Percentiles rank a stretch among this genome's conserved stretches.
phyloP scores from a whole-genome alignment of 2,329 filamentous ascomycete genomes.

The Colletotrichum camelliae region DNA sequence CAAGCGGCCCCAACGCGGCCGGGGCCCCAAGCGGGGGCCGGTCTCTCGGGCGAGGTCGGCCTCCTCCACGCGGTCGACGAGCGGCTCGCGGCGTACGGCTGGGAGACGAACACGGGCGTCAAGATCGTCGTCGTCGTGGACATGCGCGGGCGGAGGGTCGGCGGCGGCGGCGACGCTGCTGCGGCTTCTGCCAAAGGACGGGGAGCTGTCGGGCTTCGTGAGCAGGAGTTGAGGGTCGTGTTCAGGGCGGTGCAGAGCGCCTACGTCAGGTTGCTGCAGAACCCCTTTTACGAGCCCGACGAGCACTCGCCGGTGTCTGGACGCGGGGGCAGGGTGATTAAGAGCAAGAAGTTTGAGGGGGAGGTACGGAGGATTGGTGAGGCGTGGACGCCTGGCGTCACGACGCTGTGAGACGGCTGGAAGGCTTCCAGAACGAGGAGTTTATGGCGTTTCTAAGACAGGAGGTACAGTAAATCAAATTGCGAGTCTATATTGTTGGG shows the following conservation, averaged over 20 bases:
- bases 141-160: conserved; percentile 74
- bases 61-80: conserved; percentile 94
- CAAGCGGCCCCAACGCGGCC: conserved; percentile 54
- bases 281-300: conserved; percentile 93
- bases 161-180: conserved; percentile 23
- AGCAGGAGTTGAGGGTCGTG: conserved; percentile 87
- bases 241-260: conserved; percentile 93
- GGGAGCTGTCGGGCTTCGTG: conserved; percentile 71
- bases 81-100: conserved; percentile 90
- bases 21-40: conserved; percentile 28
- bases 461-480: background rate
- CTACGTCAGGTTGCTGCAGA: conserved; percentile 87
- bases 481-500: background rate
- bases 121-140: conserved; percentile 92
- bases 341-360: conserved; percentile 78
- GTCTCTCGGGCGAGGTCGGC: conserved; percentile 82
- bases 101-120: conserved; percentile 93
- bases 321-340: conserved; percentile 71
- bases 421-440: background rate
- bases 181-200: conserved; percentile 33
- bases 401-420: conserved; percentile 52
- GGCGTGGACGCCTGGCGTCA: conserved; percentile 78
- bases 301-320: conserved; percentile 70
- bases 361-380: conserved; percentile 89
- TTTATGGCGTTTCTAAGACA: background rate